Percentiles rank a stretch among this genome's conserved stretches.
phyloP scores from a whole-genome alignment of 768 basidiomycete genomes.

The Collybia mongolica region DNA sequence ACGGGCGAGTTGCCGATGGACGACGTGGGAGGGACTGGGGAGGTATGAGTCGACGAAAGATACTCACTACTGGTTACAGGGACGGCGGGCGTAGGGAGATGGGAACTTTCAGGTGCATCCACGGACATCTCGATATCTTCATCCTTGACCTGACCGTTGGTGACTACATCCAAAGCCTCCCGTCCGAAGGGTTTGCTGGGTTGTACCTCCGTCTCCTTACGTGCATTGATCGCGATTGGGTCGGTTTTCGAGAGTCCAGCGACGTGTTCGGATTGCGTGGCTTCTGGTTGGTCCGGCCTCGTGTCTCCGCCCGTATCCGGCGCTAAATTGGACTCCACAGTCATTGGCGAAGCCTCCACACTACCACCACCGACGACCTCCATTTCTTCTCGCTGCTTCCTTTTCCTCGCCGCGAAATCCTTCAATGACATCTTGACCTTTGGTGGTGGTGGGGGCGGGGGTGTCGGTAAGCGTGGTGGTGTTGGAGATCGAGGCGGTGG shows the following conservation, averaged over 20 bases:
- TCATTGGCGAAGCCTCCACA: conserved; percentile 9
- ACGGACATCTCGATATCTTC: conserved; percentile 3
- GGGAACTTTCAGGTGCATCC: neutral
- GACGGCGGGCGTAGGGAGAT: neutral
- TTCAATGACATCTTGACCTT: conserved; percentile 60
- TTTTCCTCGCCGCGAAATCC: conserved; percentile 57
- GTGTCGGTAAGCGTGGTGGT: conserved; percentile 5
- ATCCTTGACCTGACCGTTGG: neutral
- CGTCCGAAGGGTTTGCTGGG: neutral
- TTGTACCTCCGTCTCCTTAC: conserved; percentile 23
- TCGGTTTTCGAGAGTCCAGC: neutral
- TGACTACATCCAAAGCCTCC: neutral
- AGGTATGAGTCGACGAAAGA: neutral
- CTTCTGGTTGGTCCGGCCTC: neutral
- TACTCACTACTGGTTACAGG: neutral
- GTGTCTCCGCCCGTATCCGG: neutral
- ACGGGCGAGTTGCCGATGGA: neutral
- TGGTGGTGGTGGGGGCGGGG: conserved; percentile 28
- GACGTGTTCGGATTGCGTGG: conserved; percentile 1
- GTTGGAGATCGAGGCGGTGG: conserved; percentile 11
- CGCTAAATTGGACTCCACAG: neutral
- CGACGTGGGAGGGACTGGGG: neutral
- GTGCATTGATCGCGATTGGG: neutral
- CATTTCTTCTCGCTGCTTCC: conserved; percentile 49
- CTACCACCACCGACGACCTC: conserved; percentile 8